These are phyloP conservation scores for Arabidopsis suecica DNA, from an alignment of 345 rosid species.

Conservation along the genomic window DNA sequence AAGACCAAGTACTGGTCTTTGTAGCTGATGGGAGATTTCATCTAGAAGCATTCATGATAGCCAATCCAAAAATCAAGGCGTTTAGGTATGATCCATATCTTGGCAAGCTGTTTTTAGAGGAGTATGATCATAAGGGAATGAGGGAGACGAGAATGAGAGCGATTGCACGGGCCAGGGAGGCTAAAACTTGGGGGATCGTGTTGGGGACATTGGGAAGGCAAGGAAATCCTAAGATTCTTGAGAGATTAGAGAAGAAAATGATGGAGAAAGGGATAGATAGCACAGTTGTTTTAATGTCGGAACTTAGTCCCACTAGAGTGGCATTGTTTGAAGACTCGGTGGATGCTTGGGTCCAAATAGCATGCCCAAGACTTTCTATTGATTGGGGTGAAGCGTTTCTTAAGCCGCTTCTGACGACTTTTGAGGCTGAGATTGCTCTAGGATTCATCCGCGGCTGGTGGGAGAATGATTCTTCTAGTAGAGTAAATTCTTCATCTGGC, in stretches of 20 bases:
- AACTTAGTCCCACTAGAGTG: conserved; percentile 75
- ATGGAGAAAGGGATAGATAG: conserved; percentile 63
- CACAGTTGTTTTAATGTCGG: conserved; percentile 78
- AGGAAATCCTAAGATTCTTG: conserved; percentile 82
- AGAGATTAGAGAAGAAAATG: conserved; percentile 83
- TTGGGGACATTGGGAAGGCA: conserved; percentile 96
- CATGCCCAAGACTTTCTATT: conserved; percentile 91
- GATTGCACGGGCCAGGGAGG: conserved; percentile 53
- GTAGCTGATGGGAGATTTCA: conserved; percentile 96
- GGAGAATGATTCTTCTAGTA: conserved; percentile 54
- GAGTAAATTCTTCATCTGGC: conserved; percentile 27
- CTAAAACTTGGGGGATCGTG: conserved; percentile 77
- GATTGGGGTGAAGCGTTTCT: conserved; percentile 96
- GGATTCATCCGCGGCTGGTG: conserved; percentile 85
- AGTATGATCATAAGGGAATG: conserved; percentile 95
- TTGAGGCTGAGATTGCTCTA: conserved; percentile 89
- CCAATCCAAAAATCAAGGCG: conserved; percentile 72
- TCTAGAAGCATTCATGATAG: conserved; percentile 91
- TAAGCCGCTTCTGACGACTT: conserved; percentile 80
- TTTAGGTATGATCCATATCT: conserved; percentile 86
- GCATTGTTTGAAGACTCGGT: conserved; percentile 79
- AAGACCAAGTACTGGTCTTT: conserved; percentile 61
- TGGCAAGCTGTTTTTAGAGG: conserved; percentile 82
- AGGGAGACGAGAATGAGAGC: conserved; percentile 73
- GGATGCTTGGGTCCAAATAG: conserved; percentile 97